Evolutionary conservation across 1,139 yeast species (phyloP), one percentile per base, ranked within the genome.

Genomic region (Saccharomycopsis hybrid): DNA sequence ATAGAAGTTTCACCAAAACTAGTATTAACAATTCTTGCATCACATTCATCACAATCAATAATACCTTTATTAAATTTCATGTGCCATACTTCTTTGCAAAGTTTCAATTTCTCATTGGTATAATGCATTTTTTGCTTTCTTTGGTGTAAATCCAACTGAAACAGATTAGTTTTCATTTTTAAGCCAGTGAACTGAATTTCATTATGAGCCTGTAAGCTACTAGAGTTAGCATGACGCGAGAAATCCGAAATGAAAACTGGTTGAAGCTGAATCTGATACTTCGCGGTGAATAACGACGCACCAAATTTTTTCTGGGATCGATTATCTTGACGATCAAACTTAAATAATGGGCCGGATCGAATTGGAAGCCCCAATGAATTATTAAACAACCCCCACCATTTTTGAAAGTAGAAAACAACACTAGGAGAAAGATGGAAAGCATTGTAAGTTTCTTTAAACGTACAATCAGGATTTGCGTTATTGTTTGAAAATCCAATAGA

Each of bases 141-240:
- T 60, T 85, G 97, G 62, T 92, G 97, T 36, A 90, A 65, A 61
- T 90, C 97, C 68, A 92, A 71, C 2, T 75, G 65, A 59, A 90
- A 87, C 5, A 72, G 71, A 3, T 77, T 72, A 30, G 84, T 77
- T 57, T 79, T 80, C 2, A 84, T 88, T 64, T 92, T 92, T 37
- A 89, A 61, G 5, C 97, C 98, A 2, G 89, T 83, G 56, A 55
- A 63, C 43, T 64, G 63, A 24, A 84, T 76, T 1, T 82, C 77
- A 43, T 81, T 46, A 7, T 44, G 47, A 71, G 37, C 72, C 67
- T 49, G 72, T 66, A 39, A 71, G n/a, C n/a, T n/a, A n/a, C n/a
- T n/a, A n/a, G n/a, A n/a, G 38, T 77, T 76, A 5, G 77, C 65
- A 59, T 82, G 87, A 56, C 77, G 74, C 58, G 83, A 83, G 52